Percentiles rank a stretch among this genome's conserved stretches.
Evolutionary conservation across 2,329 filamentous ascomycete species (phyloP).

Genomic region (Aspergillus sp.): DNA sequence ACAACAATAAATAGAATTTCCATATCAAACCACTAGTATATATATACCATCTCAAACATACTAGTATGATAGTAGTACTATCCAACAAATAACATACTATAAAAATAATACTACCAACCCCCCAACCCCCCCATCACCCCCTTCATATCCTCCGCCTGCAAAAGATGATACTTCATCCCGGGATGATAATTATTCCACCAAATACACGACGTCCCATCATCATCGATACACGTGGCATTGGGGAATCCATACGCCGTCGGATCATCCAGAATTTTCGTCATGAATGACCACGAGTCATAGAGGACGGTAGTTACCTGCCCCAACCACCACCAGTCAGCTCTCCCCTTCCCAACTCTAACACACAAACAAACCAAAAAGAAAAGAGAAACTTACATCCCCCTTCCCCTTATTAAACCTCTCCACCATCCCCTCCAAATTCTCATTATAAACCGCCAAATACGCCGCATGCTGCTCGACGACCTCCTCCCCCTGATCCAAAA

Average conservation of each 20-base stretch:
- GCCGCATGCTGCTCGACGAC: slow-evolving; percentile 16
- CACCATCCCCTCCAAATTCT: slow-evolving; percentile 25
- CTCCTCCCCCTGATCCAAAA: slow-evolving; percentile 21
- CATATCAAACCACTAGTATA: neutral
- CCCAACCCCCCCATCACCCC: slow-evolving; percentile 20
- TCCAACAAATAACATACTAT: no score
- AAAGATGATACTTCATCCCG: slow-evolving; percentile 29
- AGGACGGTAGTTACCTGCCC: slow-evolving; percentile 27
- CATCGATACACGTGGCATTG: slow-evolving; percentile 31
- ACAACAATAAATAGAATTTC: no score
- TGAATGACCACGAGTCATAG: slow-evolving; percentile 35
- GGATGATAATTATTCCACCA: slow-evolving; percentile 40
- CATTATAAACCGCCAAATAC: slow-evolving; percentile 30
- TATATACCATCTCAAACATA: neutral
- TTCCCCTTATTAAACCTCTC: slow-evolving; percentile 19
- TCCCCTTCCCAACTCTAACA: no score
- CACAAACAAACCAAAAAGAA: neutral
- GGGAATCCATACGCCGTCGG: slow-evolving; percentile 30
- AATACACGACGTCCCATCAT: slow-evolving; percentile 30
- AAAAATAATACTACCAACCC: slow-evolving; percentile 24
- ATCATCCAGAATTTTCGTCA: slow-evolving; percentile 30
- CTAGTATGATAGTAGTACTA: neutral
- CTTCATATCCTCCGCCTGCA: slow-evolving; percentile 37
- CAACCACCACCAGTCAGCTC: neutral
- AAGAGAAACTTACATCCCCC: slow-evolving; percentile 23